Evolutionary conservation across 129 eudicot genomes (phyloP).

Genomic region (Calendula officinalis): DNA sequence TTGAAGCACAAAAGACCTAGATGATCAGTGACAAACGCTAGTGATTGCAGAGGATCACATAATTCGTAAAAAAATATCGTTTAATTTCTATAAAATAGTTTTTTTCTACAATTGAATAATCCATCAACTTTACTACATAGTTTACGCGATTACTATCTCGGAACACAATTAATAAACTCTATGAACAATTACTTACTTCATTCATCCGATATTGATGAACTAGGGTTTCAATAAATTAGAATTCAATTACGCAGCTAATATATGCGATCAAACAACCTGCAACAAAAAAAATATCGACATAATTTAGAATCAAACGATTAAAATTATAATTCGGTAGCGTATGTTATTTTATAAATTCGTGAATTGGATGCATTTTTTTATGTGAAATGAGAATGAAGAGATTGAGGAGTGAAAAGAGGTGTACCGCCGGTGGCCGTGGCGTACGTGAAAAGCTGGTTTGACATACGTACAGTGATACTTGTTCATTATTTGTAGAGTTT

Average conservation of each 20-base stretch:
- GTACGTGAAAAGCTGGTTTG: constrained; percentile 7
- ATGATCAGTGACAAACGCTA: not conserved
- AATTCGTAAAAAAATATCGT: not conserved
- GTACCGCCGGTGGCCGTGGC: constrained; percentile 16
- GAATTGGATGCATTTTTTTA: constrained; percentile 1
- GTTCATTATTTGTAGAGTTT: not conserved
- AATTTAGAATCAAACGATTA: not conserved
- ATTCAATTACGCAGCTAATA: not conserved
- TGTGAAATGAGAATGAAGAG: not conserved
- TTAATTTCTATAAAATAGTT: not conserved
- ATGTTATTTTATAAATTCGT: not conserved
- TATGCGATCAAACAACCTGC: constrained; percentile 25
- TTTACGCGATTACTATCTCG: constrained; percentile 9
- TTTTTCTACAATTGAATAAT: no score
- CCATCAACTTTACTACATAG: constrained; percentile 7
- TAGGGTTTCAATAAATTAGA: constrained; percentile 19
- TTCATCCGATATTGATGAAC: constrained; percentile 27
- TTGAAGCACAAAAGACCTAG: not conserved
- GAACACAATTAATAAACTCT: not conserved
- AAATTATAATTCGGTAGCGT: not conserved
- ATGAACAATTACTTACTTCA: constrained; percentile 18
- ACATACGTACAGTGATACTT: not conserved
- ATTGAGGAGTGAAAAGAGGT: not conserved
- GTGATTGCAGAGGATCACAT: not conserved
- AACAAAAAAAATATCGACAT: not conserved